Percentiles rank a stretch among this genome's conserved stretches.
These are phyloP conservation scores for Phylloboletellus chloephorus DNA, from an alignment of 1,284 basidiomycete genomes.

Conservation along the genomic window DNA sequence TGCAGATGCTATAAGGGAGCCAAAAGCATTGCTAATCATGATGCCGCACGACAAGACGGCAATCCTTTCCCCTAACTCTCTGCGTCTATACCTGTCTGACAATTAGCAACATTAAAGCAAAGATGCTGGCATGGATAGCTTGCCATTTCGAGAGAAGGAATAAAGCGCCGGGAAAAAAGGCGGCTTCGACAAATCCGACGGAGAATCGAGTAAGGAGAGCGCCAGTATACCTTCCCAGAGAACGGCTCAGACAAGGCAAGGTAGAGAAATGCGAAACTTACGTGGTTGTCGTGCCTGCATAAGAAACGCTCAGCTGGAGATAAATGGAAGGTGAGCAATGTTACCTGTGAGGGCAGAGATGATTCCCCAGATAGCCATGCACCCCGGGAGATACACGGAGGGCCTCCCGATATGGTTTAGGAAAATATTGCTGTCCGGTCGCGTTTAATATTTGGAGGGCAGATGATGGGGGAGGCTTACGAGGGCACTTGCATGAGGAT, in stretches of 20 bases:
- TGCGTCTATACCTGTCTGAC: constrained; percentile 47
- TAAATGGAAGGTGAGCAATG: background rate
- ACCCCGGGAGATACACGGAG: constrained; percentile 67
- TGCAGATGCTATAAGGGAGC: constrained; percentile 70
- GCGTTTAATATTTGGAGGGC: background rate
- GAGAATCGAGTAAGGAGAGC: constrained; percentile 71
- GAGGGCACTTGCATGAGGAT: constrained; percentile 60
- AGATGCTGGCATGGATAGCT: background rate
- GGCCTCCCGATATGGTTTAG: constrained; percentile 68
- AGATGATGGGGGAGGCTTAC: constrained; percentile 14
- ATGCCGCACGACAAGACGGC: constrained; percentile 68
- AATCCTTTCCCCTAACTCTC: constrained; percentile 66
- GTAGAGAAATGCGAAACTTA: constrained; percentile 8
- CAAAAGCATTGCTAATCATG: constrained; percentile 80
- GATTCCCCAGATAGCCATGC: constrained; percentile 70
- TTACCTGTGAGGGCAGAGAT: constrained; percentile 60
- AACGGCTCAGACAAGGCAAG: constrained; percentile 12
- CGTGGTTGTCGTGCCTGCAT: constrained; percentile 19
- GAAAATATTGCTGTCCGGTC: constrained; percentile 57
- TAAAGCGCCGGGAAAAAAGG: constrained; percentile 72
- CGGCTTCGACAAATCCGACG: constrained; percentile 62
- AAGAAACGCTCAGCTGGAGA: constrained; percentile 1
- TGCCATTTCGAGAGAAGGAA: constrained; percentile 46
- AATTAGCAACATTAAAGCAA: constrained; percentile 3
- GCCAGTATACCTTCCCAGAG: constrained; percentile 50